phyloP scores from a whole-genome alignment of 345 rosid genomes.

The Alliaria petiolata region DNA sequence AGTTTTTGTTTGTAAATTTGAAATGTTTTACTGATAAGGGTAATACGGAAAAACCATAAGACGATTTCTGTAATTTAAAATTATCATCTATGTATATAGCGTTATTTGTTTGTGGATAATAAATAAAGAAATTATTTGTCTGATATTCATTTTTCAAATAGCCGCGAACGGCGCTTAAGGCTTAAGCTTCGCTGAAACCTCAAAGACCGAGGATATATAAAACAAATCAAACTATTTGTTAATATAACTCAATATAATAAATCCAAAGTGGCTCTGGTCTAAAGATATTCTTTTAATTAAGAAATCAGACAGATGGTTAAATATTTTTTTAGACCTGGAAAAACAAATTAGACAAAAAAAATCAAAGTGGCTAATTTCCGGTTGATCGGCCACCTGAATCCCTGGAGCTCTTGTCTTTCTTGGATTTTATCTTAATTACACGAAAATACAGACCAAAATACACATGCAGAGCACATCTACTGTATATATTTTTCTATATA shows the following conservation, averaged over 20 bases:
- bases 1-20: background rate
- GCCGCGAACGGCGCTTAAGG: slow-evolving; percentile 38
- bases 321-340: slow-evolving; percentile 4
- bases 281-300: background rate
- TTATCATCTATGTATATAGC: background rate
- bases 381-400: slow-evolving; percentile 33
- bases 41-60: background rate
- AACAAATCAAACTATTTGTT: slow-evolving; percentile 1
- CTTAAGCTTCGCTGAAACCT: slow-evolving; percentile 36
- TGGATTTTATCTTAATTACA: background rate
- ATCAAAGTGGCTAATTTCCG: slow-evolving; percentile 28
- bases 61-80: background rate
- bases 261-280: slow-evolving; percentile 15
- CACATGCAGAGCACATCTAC: slow-evolving; percentile 21
- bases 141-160: slow-evolving; percentile 15
- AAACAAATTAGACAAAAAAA: slow-evolving; percentile 15
- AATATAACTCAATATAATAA: background rate
- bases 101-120: slow-evolving; percentile 10
- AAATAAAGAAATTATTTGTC: slow-evolving; percentile 7
- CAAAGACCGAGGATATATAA: slow-evolving; percentile 34
- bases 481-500: background rate
- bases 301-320: background rate
- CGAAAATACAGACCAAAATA: slow-evolving; percentile 19
- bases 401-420: slow-evolving; percentile 27
- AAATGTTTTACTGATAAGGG: background rate